Evolutionary conservation across 2,329 filamentous ascomycete species (phyloP).

Genomic region (Penicillium sclerotigenum): DNA sequence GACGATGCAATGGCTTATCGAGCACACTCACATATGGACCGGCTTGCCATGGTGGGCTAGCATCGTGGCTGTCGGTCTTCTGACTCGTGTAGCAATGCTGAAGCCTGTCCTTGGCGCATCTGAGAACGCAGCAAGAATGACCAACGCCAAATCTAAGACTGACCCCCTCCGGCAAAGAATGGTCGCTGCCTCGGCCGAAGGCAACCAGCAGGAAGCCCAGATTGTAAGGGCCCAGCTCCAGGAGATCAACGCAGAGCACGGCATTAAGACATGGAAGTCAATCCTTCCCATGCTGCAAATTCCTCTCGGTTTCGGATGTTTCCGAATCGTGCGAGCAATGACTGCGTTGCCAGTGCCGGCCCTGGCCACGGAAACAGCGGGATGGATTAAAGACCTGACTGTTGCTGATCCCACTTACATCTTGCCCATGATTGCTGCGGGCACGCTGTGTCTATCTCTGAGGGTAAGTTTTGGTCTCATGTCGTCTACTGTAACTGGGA

Average conservation of each 20-base stretch:
- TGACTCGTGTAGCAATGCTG: constrained; percentile 64
- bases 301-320: constrained; percentile 76
- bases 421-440: constrained; percentile 63
- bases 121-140: constrained; percentile 61
- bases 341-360: constrained; percentile 73
- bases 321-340: constrained; percentile 74
- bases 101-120: constrained; percentile 62
- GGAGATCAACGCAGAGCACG: constrained; percentile 53
- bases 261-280: constrained; percentile 51
- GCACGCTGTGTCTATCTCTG: constrained; percentile 57
- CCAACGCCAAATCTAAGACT: constrained; percentile 57
- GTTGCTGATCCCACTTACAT: constrained; percentile 72
- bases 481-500: neutral
- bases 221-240: constrained; percentile 49
- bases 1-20: constrained; percentile 70
- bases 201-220: constrained; percentile 51
- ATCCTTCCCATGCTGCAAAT: constrained; percentile 61
- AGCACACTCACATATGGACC: constrained; percentile 73
- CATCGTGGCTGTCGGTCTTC: constrained; percentile 63
- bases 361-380: constrained; percentile 64
- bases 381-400: constrained; percentile 79
- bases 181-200: constrained; percentile 40
- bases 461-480: constrained; percentile 47
- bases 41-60: constrained; percentile 81
- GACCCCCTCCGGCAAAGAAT: constrained; percentile 58